Conservation (phyloP, 2,329 filamentous ascomycete species). For the Phialophora expanda region DNA sequence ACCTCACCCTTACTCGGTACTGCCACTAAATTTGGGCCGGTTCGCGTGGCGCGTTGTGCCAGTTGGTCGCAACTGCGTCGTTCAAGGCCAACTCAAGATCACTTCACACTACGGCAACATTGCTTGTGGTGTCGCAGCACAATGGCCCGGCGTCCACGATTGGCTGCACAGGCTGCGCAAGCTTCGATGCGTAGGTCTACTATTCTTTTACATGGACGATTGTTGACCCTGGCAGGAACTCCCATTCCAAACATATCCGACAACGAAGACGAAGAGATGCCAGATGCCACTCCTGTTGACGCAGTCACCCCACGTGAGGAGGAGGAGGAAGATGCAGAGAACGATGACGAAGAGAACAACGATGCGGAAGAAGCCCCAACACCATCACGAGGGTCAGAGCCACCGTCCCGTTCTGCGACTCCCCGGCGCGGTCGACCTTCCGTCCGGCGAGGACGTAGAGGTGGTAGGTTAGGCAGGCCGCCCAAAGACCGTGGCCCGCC, state of each 20-base stretch:
- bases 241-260: slow-evolving; percentile 50
- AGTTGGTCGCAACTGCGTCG: not conserved
- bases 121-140: not conserved
- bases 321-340: slow-evolving; percentile 44
- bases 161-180: slow-evolving; percentile 55
- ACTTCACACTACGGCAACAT: not conserved
- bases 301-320: slow-evolving; percentile 44
- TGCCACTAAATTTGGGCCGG: not conserved
- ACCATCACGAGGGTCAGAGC: slow-evolving; percentile 50
- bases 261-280: slow-evolving; percentile 54
- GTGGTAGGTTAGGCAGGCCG: slow-evolving; percentile 71
- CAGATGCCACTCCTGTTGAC: slow-evolving; percentile 45
- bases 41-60: slow-evolving; percentile 10
- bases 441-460: slow-evolving; percentile 44
- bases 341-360: slow-evolving; percentile 43
- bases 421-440: slow-evolving; percentile 60
- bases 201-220: not conserved
- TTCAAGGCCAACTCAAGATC: not conserved
- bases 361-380: slow-evolving; percentile 54
- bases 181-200: slow-evolving; percentile 51
- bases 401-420: slow-evolving; percentile 56
- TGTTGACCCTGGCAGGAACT: slow-evolving; percentile 45
- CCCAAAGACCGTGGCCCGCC: slow-evolving; percentile 83
- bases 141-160: slow-evolving; percentile 54
- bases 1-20: not conserved